phyloP scores from a whole-genome alignment of 192 early-diverging fungal genomes.

The Oehlia diaphana region DNA sequence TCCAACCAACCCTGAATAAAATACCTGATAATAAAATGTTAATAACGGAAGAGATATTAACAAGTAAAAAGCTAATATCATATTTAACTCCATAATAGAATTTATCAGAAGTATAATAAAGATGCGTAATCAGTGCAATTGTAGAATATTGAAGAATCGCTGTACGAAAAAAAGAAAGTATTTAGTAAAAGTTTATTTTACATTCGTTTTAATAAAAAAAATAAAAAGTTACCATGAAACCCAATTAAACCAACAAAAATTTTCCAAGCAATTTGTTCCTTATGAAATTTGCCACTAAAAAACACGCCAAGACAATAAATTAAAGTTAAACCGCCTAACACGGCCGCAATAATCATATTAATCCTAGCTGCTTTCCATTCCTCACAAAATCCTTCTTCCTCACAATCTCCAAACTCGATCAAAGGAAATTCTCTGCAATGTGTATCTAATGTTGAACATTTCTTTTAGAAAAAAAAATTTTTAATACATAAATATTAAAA shows the following conservation, averaged over 20 bases:
- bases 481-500: background rate
- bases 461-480: conserved; percentile 7
- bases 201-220: background rate
- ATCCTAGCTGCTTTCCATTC: conserved; percentile 17
- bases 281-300: background rate
- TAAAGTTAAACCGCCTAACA: conserved; percentile 12
- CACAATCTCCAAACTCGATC: conserved; percentile 9
- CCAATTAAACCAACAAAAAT: background rate
- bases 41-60: background rate
- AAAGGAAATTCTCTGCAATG: conserved; percentile 16
- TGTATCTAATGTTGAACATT: conserved; percentile 18
- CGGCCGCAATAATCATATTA: conserved; percentile 17
- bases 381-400: conserved; percentile 24
- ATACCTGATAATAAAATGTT: background rate
- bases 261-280: background rate
- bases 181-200: background rate
- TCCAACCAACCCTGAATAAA: background rate
- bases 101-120: conserved; percentile 4
- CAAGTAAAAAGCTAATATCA: conserved; percentile 11
- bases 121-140: background rate
- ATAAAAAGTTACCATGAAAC: background rate
- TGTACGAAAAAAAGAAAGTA: background rate
- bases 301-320: conserved; percentile 14
- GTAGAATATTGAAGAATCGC: conserved; percentile 9
- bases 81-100: conserved; percentile 9